Conservation (phyloP, 2,329 filamentous ascomycete species). For the Drechslerella dactyloides region DNA sequence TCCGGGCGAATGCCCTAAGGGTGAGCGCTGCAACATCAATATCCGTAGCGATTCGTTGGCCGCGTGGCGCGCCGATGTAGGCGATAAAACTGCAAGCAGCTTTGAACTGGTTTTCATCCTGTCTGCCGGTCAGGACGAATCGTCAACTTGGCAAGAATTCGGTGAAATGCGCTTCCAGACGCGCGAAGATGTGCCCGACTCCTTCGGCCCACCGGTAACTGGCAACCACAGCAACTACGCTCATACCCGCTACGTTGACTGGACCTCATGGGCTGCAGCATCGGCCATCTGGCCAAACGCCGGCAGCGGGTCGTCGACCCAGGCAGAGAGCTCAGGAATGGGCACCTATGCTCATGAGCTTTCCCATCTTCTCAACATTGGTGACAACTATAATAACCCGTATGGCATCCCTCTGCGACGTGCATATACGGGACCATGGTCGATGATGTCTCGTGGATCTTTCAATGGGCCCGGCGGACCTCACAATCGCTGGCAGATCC, state of each 20-base stretch:
- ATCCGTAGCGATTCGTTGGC: conserved; percentile 63
- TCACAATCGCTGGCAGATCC: conserved; percentile 64
- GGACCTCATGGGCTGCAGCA: conserved; percentile 64
- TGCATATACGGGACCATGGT: conserved; percentile 63
- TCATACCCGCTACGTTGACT: conserved; percentile 63
- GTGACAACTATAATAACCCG: conserved; percentile 66
- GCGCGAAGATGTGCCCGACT: conserved; percentile 62
- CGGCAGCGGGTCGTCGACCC: conserved; percentile 63
- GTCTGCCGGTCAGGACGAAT: conserved; percentile 65
- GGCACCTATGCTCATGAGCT: conserved; percentile 65
- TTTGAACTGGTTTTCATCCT: conserved; percentile 65
- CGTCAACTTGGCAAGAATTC: conserved; percentile 66
- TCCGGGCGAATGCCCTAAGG: conserved; percentile 60
- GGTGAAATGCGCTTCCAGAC: conserved; percentile 64
- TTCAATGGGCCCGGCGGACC: conserved; percentile 65
- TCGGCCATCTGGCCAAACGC: conserved; percentile 65
- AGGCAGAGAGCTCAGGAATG: conserved; percentile 65
- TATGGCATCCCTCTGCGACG: conserved; percentile 61
- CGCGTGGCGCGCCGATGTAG: conserved; percentile 64
- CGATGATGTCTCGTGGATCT: conserved; percentile 63
- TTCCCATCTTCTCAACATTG: conserved; percentile 63
- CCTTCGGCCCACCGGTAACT: conserved; percentile 62
- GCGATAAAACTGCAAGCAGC: conserved; percentile 61
- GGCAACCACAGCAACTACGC: conserved; percentile 61
- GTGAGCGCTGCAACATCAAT: conserved; percentile 60